These are phyloP conservation scores for Coprinopsis sp. DNA, from an alignment of 768 basidiomycete species.

Conservation along the genomic window DNA sequence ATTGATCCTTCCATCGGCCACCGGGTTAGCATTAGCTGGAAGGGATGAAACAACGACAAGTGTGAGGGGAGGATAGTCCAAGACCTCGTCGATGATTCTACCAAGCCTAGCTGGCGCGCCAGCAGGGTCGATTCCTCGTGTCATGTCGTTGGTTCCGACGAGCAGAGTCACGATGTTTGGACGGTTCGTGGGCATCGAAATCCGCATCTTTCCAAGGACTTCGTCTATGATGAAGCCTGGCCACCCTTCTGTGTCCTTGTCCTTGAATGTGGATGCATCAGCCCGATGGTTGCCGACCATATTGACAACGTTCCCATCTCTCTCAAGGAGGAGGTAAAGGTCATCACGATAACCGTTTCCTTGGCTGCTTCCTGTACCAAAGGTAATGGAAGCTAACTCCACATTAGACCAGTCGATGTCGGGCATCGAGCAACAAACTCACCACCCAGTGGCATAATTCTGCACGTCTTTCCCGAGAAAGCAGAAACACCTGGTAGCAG, in stretches of 20 bases:
- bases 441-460: conserved; percentile 6
- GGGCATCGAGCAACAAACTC: neutral
- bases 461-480: conserved; percentile 1
- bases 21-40: neutral
- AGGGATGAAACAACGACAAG: conserved; percentile 2
- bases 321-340: conserved; percentile 4
- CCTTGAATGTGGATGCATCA: neutral
- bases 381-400: conserved; percentile 2
- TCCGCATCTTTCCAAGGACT: neutral
- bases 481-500: neutral
- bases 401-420: neutral
- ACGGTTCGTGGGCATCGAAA: conserved; percentile 3
- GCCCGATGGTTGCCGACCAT: conserved; percentile 5
- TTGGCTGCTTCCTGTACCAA: conserved; percentile 4
- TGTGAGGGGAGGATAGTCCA: conserved; percentile 2
- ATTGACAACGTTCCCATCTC: conserved; percentile 3
- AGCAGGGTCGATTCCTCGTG: neutral
- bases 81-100: neutral
- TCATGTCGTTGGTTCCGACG: conserved; percentile 5
- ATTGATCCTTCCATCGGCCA: neutral
- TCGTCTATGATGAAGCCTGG: neutral
- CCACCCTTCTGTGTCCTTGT: conserved; percentile 4
- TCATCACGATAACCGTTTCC: conserved; percentile 6
- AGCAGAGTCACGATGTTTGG: conserved; percentile 3
- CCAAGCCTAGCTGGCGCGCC: neutral